Conservation (phyloP, 768 basidiomycete species). For the Leucocoprinus leucothites region DNA sequence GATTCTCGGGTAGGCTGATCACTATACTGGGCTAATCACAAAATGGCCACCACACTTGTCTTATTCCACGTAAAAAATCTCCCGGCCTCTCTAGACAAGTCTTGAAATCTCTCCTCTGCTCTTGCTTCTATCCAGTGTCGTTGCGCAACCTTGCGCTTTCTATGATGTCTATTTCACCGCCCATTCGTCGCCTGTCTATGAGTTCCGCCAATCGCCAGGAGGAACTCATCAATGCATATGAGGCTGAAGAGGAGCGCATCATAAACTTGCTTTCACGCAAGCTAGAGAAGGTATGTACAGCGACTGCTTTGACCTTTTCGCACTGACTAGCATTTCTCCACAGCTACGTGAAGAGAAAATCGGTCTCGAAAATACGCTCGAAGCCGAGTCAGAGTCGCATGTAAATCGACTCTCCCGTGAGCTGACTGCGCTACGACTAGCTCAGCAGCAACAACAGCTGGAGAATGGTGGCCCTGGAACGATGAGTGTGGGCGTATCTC, state of each 20-base stretch:
- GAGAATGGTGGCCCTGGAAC: slow-evolving; percentile 13
- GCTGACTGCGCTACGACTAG: slow-evolving; percentile 58
- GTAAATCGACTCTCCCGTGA: slow-evolving; percentile 76
- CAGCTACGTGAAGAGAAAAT: slow-evolving; percentile 86
- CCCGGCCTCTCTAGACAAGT: neutral
- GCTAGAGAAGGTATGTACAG: slow-evolving; percentile 75
- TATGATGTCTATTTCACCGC: slow-evolving; percentile 47
- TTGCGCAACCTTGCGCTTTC: neutral
- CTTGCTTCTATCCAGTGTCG: neutral
- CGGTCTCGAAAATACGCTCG: slow-evolving; percentile 73
- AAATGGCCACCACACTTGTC: slow-evolving; percentile 6
- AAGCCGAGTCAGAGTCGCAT: slow-evolving; percentile 85
- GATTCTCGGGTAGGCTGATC: slow-evolving; percentile 6
- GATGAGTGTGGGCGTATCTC: slow-evolving; percentile 25
- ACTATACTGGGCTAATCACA: slow-evolving; percentile 8
- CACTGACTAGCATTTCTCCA: neutral
- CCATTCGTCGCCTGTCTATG: slow-evolving; percentile 55
- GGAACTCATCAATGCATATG: slow-evolving; percentile 83
- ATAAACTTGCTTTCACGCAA: slow-evolving; percentile 81
- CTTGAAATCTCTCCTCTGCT: neutral
- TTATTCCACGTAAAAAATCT: slow-evolving; percentile 22
- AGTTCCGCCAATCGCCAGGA: slow-evolving; percentile 57
- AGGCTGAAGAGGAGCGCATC: slow-evolving; percentile 88
- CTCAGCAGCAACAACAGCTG: slow-evolving; percentile 47
- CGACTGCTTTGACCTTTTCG: neutral